These are phyloP conservation scores for Ceratocystis variospora DNA, from an alignment of 2,329 filamentous ascomycete species.

Conservation along the genomic window DNA sequence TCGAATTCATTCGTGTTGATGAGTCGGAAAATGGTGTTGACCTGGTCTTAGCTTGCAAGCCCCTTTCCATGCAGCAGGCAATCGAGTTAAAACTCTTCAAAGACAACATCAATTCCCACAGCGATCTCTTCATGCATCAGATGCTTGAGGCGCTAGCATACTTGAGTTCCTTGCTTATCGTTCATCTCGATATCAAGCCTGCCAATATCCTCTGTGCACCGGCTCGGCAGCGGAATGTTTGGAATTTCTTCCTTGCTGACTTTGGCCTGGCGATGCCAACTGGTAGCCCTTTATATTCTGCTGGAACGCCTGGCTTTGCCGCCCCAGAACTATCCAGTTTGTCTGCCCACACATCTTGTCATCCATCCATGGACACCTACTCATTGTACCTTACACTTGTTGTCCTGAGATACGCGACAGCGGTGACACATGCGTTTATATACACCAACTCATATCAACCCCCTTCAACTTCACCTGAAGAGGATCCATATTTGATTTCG, in stretches of 20 bases:
- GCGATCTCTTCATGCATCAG: constrained; percentile 11
- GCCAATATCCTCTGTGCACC: constrained; percentile 13
- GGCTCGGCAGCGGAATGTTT: not conserved
- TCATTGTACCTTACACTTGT: not conserved
- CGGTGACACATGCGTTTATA: not conserved
- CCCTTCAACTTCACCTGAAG: not conserved
- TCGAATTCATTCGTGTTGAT: constrained; percentile 8
- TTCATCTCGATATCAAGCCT: constrained; percentile 16
- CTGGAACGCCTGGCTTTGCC: not conserved
- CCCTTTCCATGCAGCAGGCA: not conserved
- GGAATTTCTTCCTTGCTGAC: constrained; percentile 14
- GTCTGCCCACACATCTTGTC: not conserved
- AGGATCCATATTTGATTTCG: not conserved
- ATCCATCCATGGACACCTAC: constrained; percentile 13
- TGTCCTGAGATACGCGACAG: not conserved
- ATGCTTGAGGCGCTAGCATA: constrained; percentile 12
- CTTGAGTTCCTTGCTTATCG: not conserved
- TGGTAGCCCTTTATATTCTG: not conserved
- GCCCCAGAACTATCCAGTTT: not conserved
- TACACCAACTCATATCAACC: not conserved
- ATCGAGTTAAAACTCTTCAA: not conserved
- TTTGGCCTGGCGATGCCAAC: constrained; percentile 6
- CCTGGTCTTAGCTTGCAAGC: constrained; percentile 6
- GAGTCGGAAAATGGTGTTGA: not conserved
- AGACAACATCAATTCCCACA: not conserved